Evolutionary conservation across 768 basidiomycete genomes (phyloP).

Genomic region (Boletus edulis): DNA sequence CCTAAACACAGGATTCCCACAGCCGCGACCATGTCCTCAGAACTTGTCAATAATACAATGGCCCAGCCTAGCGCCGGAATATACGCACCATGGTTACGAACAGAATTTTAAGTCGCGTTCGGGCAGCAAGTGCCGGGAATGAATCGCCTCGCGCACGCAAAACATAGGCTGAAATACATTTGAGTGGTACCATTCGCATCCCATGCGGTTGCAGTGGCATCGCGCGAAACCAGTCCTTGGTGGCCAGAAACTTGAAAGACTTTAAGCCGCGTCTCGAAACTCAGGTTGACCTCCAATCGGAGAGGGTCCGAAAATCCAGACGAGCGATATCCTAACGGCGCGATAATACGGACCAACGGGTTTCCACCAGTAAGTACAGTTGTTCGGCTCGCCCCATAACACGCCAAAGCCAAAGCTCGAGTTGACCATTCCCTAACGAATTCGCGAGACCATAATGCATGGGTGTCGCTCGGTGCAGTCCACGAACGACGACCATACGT

Average conservation of each 20-base stretch:
- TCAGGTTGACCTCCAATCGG: constrained; percentile 20
- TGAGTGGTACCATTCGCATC: constrained; percentile 1
- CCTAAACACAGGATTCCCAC: constrained; percentile 8
- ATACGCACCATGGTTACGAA: constrained; percentile 17
- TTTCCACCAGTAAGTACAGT: constrained; percentile 40
- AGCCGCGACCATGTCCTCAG: constrained; percentile 7
- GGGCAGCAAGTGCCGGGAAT: neutral
- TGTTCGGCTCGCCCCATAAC: constrained; percentile 35
- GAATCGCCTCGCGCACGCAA: constrained; percentile 4
- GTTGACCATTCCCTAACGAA: constrained; percentile 50
- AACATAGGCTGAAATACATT: constrained; percentile 1
- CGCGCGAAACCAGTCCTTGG: constrained; percentile 13
- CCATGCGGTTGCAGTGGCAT: constrained; percentile 3
- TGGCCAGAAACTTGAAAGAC: constrained; percentile 3
- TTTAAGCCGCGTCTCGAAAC: constrained; percentile 14
- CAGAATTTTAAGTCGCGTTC: neutral
- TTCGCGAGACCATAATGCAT: constrained; percentile 41
- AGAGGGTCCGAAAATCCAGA: constrained; percentile 26
- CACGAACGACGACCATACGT: constrained; percentile 36
- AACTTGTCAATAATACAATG: constrained; percentile 5
- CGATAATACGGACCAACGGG: constrained; percentile 35
- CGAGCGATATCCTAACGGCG: constrained; percentile 31
- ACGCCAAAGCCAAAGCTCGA: constrained; percentile 38
- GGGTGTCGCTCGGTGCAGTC: constrained; percentile 27
- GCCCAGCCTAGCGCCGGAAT: neutral